Percentiles rank a stretch among this genome's conserved stretches.
Conservation (phyloP, 371 early-diverging fungal species). For the Zopfochytrium polystomum region DNA sequence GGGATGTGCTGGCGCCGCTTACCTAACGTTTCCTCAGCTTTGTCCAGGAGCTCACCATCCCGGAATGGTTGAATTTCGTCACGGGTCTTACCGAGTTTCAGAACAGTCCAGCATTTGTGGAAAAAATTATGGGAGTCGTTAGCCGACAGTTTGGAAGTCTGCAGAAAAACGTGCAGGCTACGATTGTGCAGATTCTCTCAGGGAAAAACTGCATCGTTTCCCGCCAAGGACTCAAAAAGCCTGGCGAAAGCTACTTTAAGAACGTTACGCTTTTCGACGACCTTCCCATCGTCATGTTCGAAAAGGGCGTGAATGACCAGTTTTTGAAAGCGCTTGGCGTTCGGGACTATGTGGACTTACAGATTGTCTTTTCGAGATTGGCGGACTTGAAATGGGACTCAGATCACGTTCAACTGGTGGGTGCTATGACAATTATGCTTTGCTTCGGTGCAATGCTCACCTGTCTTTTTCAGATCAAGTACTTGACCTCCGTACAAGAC, state of each 20-base stretch:
- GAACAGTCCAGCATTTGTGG: conserved; percentile 57
- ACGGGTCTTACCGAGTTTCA: conserved; percentile 51
- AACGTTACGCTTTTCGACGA: conserved; percentile 81
- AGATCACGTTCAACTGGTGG: conserved; percentile 71
- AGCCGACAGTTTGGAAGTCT: conserved; percentile 53
- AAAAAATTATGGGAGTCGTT: conserved; percentile 58
- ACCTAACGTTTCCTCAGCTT: conserved; percentile 10
- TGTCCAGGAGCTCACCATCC: conserved; percentile 53
- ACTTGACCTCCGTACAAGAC: conserved; percentile 65
- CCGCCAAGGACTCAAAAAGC: conserved; percentile 62
- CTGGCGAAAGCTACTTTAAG: conserved; percentile 73
- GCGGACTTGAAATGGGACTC: conserved; percentile 72
- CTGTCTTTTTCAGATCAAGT: conserved; percentile 53
- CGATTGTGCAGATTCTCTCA: conserved; percentile 51
- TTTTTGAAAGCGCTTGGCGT: conserved; percentile 73
- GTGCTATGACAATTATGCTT: background rate
- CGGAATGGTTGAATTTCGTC: conserved; percentile 64
- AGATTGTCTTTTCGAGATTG: conserved; percentile 79
- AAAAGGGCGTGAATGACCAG: conserved; percentile 52
- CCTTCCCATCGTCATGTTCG: conserved; percentile 65
- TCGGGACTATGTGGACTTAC: conserved; percentile 85
- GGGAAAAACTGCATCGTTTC: conserved; percentile 69
- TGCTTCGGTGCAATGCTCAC: background rate
- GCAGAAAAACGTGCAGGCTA: conserved; percentile 40
- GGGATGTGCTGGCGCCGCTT: background rate